Conservation (phyloP, 75 land plant genomes). For the Pseudotsuga menziesii region DNA sequence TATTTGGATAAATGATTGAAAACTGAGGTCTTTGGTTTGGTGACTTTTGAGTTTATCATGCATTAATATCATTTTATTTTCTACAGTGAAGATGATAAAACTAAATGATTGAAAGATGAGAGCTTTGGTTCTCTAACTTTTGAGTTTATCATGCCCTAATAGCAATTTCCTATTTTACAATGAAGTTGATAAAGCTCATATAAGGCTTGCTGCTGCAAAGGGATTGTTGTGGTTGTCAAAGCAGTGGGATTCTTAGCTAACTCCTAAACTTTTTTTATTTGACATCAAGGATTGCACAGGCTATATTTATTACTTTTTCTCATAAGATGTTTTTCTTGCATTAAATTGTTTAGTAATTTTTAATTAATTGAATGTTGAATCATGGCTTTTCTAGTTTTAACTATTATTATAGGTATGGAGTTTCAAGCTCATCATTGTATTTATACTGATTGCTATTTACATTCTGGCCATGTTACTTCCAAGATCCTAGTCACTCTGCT, state of each 20-base stretch:
- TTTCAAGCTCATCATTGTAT: neutral
- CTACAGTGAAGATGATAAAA: slow-evolving; percentile 79
- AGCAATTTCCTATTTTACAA: slow-evolving; percentile 39
- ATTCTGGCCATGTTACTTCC: too few species aligned
- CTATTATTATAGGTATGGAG: neutral
- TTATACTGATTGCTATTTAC: neutral
- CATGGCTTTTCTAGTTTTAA: neutral
- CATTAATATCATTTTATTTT: neutral
- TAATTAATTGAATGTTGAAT: neutral
- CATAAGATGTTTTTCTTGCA: neutral
- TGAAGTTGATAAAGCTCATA: slow-evolving; percentile 77
- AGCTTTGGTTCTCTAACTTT: slow-evolving; percentile 1
- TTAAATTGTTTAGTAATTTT: neutral
- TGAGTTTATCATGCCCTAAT: neutral
- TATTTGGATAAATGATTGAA: too few species aligned
- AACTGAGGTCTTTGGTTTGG: neutral
- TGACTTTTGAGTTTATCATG: neutral
- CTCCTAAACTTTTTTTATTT: slow-evolving; percentile 59
- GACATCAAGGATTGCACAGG: slow-evolving; percentile 69
- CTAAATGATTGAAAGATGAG: neutral
- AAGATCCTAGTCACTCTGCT: neutral
- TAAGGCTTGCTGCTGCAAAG: slow-evolving; percentile 88
- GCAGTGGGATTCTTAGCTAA: slow-evolving; percentile 78
- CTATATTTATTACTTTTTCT: slow-evolving; percentile 8
- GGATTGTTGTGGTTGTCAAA: slow-evolving; percentile 74